These are phyloP conservation scores for Schizothecium vesticola DNA, from an alignment of 495 filamentous ascomycete species.

Conservation along the genomic window DNA sequence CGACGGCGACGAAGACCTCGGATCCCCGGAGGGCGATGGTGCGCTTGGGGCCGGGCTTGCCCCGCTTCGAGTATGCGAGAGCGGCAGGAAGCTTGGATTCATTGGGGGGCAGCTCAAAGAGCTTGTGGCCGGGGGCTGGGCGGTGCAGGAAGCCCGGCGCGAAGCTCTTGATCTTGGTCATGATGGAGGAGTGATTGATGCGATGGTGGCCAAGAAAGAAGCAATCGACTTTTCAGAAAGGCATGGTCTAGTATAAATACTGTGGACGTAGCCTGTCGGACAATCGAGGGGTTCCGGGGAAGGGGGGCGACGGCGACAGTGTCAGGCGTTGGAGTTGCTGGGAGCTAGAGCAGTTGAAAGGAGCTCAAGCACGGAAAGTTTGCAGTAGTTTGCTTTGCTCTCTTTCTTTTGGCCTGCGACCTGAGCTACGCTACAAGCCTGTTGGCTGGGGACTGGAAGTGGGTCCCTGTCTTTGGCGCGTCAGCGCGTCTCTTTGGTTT, in stretches of 20 bases:
- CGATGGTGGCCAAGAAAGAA: not conserved
- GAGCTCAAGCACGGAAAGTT: not conserved
- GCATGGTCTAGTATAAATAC: not conserved
- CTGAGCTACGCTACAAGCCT: not conserved
- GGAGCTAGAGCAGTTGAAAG: not conserved
- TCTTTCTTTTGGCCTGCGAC: not conserved
- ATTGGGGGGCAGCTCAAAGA: slow-evolving; percentile 52
- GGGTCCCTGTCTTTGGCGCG: not conserved
- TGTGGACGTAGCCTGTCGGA: not conserved
- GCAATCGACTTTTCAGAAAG: not conserved
- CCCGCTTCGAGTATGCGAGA: slow-evolving; percentile 32
- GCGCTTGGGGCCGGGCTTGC: slow-evolving; percentile 51
- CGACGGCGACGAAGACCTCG: slow-evolving; percentile 77
- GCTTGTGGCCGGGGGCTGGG: slow-evolving; percentile 64
- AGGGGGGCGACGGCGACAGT: not conserved
- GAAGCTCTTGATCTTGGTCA: slow-evolving; percentile 77
- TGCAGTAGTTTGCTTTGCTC: not conserved
- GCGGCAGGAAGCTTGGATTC: slow-evolving; percentile 18
- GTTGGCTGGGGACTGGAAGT: not conserved
- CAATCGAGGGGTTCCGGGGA: not conserved
- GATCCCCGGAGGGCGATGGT: slow-evolving; percentile 70
- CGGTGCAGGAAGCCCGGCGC: slow-evolving; percentile 78
- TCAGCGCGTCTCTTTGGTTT: not conserved
- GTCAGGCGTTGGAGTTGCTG: not conserved
- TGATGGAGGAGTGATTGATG: slow-evolving; percentile 39